Percentiles rank a stretch among this genome's conserved stretches.
These are phyloP conservation scores for Herpetomonas samuelpessoai DNA, from an alignment of 208 protist genomes.

Conservation along the genomic window DNA sequence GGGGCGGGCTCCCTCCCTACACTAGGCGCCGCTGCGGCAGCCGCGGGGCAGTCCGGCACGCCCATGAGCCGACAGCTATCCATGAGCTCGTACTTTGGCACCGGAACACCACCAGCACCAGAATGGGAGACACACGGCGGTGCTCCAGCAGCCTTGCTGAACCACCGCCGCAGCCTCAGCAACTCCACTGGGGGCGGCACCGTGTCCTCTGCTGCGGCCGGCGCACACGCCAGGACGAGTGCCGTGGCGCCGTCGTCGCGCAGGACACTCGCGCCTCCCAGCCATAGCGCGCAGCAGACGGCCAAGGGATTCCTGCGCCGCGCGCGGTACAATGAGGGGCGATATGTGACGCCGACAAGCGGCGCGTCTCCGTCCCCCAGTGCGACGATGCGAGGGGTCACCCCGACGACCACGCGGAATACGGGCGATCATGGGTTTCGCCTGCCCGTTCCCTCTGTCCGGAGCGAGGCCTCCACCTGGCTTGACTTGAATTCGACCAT, in stretches of 20 bases:
- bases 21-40: not conserved
- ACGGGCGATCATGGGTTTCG: conserved; percentile 27
- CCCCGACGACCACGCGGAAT: not conserved
- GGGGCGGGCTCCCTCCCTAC: not conserved
- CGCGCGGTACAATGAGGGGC: conserved; percentile 44
- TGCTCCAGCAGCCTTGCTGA: too few relatives aligned
- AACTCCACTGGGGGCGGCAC: not conserved
- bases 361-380: conserved; percentile 17
- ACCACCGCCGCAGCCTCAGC: conserved; percentile 3
- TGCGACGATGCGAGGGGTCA: not conserved
- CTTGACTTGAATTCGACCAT: not conserved
- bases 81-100: conserved; percentile 4
- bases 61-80: conserved; percentile 16
- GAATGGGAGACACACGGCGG: too few relatives aligned
- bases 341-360: conserved; percentile 12
- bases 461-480: conserved; percentile 15
- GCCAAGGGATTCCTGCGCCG: conserved; percentile 46
- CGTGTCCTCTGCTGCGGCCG: not conserved
- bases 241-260: not conserved
- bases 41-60: conserved; percentile 2
- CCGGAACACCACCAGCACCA: not conserved
- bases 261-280: conserved; percentile 9
- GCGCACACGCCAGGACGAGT: not conserved
- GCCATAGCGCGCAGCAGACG: conserved; percentile 34
- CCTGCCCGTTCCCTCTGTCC: conserved; percentile 21